Evolutionary conservation across 176 grass and related monocot species (phyloP).

Genomic region (Pharus latifolius): DNA sequence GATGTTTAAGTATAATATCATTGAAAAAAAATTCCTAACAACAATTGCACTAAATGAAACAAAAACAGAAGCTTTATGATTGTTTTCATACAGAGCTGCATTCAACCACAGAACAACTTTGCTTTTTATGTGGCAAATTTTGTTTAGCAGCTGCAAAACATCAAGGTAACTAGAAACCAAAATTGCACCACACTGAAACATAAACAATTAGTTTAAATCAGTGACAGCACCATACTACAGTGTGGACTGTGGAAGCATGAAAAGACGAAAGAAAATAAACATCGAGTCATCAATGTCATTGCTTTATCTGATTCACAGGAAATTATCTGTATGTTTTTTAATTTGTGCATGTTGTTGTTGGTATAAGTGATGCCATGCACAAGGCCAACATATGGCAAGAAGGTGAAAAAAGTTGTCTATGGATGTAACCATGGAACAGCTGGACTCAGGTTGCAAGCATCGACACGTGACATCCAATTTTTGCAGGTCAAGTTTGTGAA

Average conservation of each 20-base stretch:
- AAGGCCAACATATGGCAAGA: not conserved
- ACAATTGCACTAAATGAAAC: not conserved
- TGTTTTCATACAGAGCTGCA: not conserved
- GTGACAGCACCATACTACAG: not conserved
- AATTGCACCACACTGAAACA: not conserved
- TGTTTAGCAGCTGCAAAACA: not conserved
- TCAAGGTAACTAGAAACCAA: not conserved
- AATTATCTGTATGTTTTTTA: not conserved
- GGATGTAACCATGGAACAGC: not conserved
- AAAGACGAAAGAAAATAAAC: not conserved
- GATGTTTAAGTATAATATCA: not conserved
- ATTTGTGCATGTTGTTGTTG: not conserved
- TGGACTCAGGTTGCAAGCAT: not conserved
- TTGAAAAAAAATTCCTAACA: not conserved
- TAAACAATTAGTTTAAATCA: not conserved
- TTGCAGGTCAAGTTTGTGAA: constrained; percentile 8
- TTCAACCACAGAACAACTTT: not conserved
- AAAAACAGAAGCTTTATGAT: not conserved
- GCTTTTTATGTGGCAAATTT: not conserved
- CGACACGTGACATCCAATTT: not conserved
- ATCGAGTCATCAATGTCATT: not conserved
- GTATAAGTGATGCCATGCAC: not conserved
- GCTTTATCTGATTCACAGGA: not conserved
- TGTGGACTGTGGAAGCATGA: not conserved
- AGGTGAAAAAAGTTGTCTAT: not conserved